phyloP scores from a whole-genome alignment of 768 basidiomycete genomes.

The Porphyrellus cyaneotinctus region DNA sequence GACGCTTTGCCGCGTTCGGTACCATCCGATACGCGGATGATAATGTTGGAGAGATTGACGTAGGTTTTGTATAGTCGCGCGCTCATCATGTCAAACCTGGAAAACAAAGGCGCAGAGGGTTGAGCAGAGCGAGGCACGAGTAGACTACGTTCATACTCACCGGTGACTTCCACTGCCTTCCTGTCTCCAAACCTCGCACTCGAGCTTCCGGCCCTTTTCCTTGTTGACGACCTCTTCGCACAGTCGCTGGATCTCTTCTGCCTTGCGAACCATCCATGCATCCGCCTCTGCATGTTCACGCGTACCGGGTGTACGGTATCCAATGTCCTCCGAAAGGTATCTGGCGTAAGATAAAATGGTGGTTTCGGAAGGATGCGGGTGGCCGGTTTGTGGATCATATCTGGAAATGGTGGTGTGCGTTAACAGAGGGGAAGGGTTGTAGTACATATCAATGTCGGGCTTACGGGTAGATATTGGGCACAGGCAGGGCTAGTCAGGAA shows the following conservation, averaged over 20 bases:
- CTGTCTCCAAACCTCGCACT: slow-evolving; percentile 92
- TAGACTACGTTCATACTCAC: slow-evolving; percentile 40
- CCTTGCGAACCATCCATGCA: slow-evolving; percentile 71
- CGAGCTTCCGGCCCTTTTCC: slow-evolving; percentile 50
- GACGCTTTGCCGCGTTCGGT: slow-evolving; percentile 70
- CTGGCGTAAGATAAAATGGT: slow-evolving; percentile 61
- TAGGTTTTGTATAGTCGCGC: slow-evolving; percentile 84
- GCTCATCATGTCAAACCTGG: slow-evolving; percentile 90
- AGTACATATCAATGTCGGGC: slow-evolving; percentile 11
- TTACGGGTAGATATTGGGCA: slow-evolving; percentile 52
- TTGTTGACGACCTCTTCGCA: slow-evolving; percentile 54
- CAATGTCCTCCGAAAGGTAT: slow-evolving; percentile 79
- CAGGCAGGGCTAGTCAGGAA: slow-evolving; percentile 46
- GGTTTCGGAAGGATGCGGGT: slow-evolving; percentile 70
- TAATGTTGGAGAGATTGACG: slow-evolving; percentile 80
- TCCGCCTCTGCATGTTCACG: slow-evolving; percentile 84
- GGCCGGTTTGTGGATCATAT: slow-evolving; percentile 48
- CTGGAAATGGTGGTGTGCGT: slow-evolving; percentile 10
- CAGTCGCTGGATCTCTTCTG: slow-evolving; percentile 52
- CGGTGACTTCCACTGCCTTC: slow-evolving; percentile 84
- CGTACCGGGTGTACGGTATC: slow-evolving; percentile 89
- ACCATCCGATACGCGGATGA: slow-evolving; percentile 81
- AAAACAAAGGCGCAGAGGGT: neutral
- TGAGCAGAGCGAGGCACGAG: neutral
- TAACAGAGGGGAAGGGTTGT: neutral